Conservation (phyloP, 1,284 basidiomycete species). For the Leccinum subatratum region DNA sequence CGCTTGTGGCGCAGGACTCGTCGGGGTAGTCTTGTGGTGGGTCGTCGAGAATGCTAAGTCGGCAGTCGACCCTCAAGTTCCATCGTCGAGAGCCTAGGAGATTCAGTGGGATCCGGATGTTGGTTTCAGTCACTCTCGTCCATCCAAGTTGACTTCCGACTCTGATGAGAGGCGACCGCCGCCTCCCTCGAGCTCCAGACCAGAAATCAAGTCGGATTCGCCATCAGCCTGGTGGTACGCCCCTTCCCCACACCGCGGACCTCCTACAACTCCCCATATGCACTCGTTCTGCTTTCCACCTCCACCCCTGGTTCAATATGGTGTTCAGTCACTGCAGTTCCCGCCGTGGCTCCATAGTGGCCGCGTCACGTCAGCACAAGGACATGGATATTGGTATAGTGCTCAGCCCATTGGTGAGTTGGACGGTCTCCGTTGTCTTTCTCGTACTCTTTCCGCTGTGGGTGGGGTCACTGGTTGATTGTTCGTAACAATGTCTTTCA, state of each 20-base stretch:
- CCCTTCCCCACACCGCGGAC: slow-evolving; percentile 8
- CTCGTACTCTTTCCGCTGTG: background rate
- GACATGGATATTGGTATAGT: slow-evolving; percentile 26
- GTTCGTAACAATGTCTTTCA: slow-evolving; percentile 3
- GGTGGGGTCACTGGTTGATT: background rate
- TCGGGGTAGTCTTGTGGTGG: slow-evolving; percentile 18
- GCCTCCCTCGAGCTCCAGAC: slow-evolving; percentile 5
- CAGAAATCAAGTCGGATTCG: slow-evolving; percentile 14
- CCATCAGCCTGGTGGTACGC: slow-evolving; percentile 14
- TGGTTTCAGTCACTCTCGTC: background rate
- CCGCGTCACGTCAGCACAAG: slow-evolving; percentile 13
- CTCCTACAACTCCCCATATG: slow-evolving; percentile 4
- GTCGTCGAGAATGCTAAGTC: slow-evolving; percentile 4
- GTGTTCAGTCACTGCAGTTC: slow-evolving; percentile 14
- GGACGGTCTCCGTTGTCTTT: slow-evolving; percentile 5
- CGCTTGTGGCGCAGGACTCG: slow-evolving; percentile 19
- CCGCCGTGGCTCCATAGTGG: slow-evolving; percentile 20
- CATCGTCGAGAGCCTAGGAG: background rate
- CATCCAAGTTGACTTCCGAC: background rate
- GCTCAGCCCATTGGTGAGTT: slow-evolving; percentile 22
- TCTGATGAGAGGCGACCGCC: slow-evolving; percentile 7
- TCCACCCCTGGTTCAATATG: slow-evolving; percentile 16
- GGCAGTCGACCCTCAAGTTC: background rate
- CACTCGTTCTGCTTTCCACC: slow-evolving; percentile 17
- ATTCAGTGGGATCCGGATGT: slow-evolving; percentile 20